Evolutionary conservation across 2,329 filamentous ascomycete genomes (phyloP), one percentile per base, ranked within the genome.

Genomic region (Cladobotryum protrusum): DNA sequence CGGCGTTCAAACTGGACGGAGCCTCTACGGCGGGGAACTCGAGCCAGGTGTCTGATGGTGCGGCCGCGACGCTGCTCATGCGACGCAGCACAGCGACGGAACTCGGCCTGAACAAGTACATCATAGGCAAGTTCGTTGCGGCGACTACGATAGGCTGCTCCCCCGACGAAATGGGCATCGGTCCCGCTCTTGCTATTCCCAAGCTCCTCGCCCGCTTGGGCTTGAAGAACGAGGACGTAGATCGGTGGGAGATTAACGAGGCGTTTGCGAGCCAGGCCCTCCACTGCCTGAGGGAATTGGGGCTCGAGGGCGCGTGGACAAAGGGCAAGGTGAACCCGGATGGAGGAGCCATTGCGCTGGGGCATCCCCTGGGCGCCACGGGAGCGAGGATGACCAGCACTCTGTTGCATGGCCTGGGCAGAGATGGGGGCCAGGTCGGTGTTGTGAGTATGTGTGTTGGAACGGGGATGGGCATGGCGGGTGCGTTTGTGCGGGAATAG

Each of bases 171-270:
- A 96, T 97, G 92, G 91, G 92, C 36, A 76, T 96, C 51, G 91
- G 92, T 0, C 91, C 92, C 0, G 89, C 89, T 0, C 63, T 95
- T 24, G 91, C 89, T 0, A 92, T 96, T 47, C 91, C 91, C 6
- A 87, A 85, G 64, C 75, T 96, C 17, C 75, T 96, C n/a, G 67
- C 73, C 15, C 79, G 81, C 53, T 79, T 85, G 1, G 88, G 84
- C 1, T 66, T 96, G 13, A 63, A 70, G 40, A 83, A 73, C 12
- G 73, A 75, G 2, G 89, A 96, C 51, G 81, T 97, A 0, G 79
- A 85, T 34, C 74, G 93, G 9, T 96, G 90, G 90, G 91, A 96
- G 74, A 86, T 96, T 68, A 96, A 96, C 67, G 91, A 96, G 78
- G 82, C 82, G 6, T 85, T 85, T 67, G 82, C 82, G 3, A 82